Base-by-base conservation (phyloP, 495 filamentous ascomycete species). In the Penicillium nucicola region DNA sequence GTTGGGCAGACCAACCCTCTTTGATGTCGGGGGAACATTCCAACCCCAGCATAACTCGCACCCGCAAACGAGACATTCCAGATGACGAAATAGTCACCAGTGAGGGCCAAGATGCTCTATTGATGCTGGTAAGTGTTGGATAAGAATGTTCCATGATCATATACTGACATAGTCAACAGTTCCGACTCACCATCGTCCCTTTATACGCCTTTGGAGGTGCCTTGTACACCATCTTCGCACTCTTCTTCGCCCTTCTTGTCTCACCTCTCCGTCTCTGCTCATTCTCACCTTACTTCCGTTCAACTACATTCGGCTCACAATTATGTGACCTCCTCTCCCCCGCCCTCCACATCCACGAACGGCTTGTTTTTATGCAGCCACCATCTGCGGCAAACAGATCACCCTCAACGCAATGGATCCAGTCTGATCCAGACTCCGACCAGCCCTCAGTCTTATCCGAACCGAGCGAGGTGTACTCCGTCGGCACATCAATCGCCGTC, bases 181-280 rank as follows among this genome's bases (percentile, higher is more conserved):
- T 77, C 55, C 75, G 76, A 45, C 67, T 80, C 30, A 78, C 77
- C 37, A 37, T 71, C 3, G 62, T 77, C 15, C 77, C 77, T 8
- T 36, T 78, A n/a, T 70, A 77, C 58, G 70, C 73, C 36, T 45
- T 75, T 11, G 42, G 57, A 32, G 64, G 72, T 14, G 60, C 66
- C 14, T 33, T 77, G 28, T 81, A 80, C 51, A 72, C 76, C 22
- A 58, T 77, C 38, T 61, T 75, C 50, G 68, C 68, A 3, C 50
- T 72, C 11, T 18, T 77, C 39, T 66, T 75, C 40, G 69, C 74
- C 45, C 23, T 79, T 47, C 46, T 79, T 28, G 46, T 70, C 30
- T 63, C 64, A 2, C 76, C 76, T 11, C 54, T 79, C 34, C 71
- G 71, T 19, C 55, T 76, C 48, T 77, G 71, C 51, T 65, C 70